Base-by-base conservation (phyloP, 306 rosid genomes). In the Oemleria cerasiformis region DNA sequence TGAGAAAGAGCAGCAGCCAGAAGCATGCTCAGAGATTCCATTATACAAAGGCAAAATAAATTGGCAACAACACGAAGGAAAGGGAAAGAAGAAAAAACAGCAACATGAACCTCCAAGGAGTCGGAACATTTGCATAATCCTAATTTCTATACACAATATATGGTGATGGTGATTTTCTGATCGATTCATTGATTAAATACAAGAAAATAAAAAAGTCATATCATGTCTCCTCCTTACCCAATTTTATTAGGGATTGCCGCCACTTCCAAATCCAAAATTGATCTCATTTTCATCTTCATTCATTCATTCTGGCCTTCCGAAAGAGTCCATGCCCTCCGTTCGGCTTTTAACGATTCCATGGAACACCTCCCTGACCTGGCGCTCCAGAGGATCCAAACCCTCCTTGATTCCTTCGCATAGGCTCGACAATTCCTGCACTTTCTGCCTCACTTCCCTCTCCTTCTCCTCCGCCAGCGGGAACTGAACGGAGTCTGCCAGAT, bases 311-410 rank as follows among this genome's bases (percentile, higher is more conserved):
- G 36, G 36, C 36, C 36, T 81, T 30, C 85, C 89, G 39, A 85
- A 73, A 57, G 87, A 82, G 47, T 85, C 92, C 57, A 88, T 86
- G 73, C 97, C 98, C 39, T 92, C 96, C 0, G 86, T 88, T 50
- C 96, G 69, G 84, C 89, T 75, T 3, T 92, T 81, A 48, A 93
- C 96, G 68, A 93, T 84, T 56, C 87, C 80, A 57, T 83, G 98
- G 55, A 93, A 93, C 14, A 87, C 94, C 50, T 91, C 94, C 51
- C 97, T 88, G n/a, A 93, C 92, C 80, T 88, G 96, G 54, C 84
- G 78, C 23, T 91, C 97, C 79, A 91, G 67, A 2, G 98, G 90
- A 73, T 91, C 89, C 80, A 93, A 65, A 7, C 98, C 97, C 66
- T 80, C 80, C 75, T 80, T 88, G 39, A 93, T 48, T 3, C 73